Evolutionary conservation across 208 protist species (phyloP).

Genomic region (Hexamita inflata): DNA sequence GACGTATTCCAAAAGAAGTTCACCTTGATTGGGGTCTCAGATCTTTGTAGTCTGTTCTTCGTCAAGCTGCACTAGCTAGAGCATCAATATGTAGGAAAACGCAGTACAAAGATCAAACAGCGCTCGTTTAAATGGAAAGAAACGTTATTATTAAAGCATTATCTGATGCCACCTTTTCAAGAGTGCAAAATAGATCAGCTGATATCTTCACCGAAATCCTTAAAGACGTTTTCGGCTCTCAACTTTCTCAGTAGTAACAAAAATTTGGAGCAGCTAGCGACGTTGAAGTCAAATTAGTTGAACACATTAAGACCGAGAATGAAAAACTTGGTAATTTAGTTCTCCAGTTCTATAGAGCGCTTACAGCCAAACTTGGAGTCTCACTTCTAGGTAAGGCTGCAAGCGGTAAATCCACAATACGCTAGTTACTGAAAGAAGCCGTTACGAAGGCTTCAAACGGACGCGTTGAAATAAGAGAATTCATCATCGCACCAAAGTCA

Average conservation of each 20-base stretch:
- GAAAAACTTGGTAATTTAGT: slow-evolving; percentile 2
- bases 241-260: neutral
- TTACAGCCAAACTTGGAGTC: slow-evolving; percentile 19
- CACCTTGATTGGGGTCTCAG: slow-evolving; percentile 24
- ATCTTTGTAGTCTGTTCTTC: slow-evolving; percentile 6
- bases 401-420: neutral
- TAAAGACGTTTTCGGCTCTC: neutral
- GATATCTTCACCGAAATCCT: slow-evolving; percentile 22
- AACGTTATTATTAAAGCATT: slow-evolving; percentile 12
- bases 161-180: slow-evolving; percentile 19
- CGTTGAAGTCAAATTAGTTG: slow-evolving; percentile 16
- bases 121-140: neutral
- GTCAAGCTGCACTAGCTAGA: neutral
- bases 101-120: too few relatives aligned
- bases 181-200: neutral
- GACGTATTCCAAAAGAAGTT: slow-evolving; percentile 19
- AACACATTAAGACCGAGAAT: neutral
- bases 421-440: neutral
- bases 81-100: too few relatives aligned
- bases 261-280: too few relatives aligned
- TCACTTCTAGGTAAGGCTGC: neutral
- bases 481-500: slow-evolving; percentile 85
- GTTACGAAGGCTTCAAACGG: neutral
- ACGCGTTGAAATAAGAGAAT: slow-evolving; percentile 9
- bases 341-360: slow-evolving; percentile 19